Base-by-base conservation (phyloP, 2,329 filamentous ascomycete species). In the Arachnopeziza araneosa region DNA sequence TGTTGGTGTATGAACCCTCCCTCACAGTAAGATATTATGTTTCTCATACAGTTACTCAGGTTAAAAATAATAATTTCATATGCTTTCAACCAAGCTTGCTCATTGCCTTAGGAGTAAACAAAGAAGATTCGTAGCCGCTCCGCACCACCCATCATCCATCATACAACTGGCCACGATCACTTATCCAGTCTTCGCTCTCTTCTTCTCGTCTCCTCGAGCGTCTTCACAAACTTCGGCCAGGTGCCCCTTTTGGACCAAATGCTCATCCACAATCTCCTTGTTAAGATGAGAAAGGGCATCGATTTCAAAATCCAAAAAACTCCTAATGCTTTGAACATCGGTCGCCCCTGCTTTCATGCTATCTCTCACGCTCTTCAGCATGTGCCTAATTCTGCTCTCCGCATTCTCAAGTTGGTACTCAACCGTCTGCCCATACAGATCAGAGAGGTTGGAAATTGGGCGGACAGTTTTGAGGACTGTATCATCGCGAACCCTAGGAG, bases 401-500 rank as follows among this genome's bases (percentile, higher is more conserved):
- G 73, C 68, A 51, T 75, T 71, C 60, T 76, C 74, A 24, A 76
- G 67, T 55, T 73, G 69, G 60, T 77, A 76, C 57, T 75, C 71
- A 9, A 73, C 68, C 48, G 70, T 73, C 63, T 76, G 74, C 19
- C 67, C 68, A 63, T 76, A 76, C 7, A 76, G 65, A 60, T 75
- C 73, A 8, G 71, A 71, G 6, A 74, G 66, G 50, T 76, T 67
- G 12, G 71, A 75, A 32, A 78, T 75, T 3, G 69, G 68, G 21
- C 74, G 68, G 24, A 75, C 70, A 8, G 71, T 74, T 2, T 67
- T 71, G 10, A 76, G 67, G 24, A 75, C 68, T 4, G 72, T 75
- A 26, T 79, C 77, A 54, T 79, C 77, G 5, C 67, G 67, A 21
- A 77, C 60, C 7, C 70, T 62, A 0, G 77, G 75, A 32, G 75